A percentile compares a stretch with the other conserved stretches of the same genome.
phyloP scores from a whole-genome alignment of 306 rosid genomes.

The Myrica gale region DNA sequence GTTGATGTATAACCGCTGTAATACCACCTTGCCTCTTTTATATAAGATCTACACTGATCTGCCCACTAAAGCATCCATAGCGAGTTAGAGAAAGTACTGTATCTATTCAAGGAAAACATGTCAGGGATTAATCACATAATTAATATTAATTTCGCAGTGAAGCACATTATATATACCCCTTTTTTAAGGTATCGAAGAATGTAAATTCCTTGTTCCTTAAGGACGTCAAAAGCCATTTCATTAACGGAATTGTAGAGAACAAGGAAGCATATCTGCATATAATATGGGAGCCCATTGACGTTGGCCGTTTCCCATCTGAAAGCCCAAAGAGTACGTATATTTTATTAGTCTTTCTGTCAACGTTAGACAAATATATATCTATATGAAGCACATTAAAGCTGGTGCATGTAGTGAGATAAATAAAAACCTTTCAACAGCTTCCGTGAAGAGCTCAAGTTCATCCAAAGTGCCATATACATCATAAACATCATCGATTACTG shows the following conservation, averaged over 20 bases:
- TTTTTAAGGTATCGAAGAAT: background rate
- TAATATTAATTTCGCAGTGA: background rate
- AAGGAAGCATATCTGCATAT: background rate
- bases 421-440: slow-evolving; percentile 7
- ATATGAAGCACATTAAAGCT: background rate
- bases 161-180: background rate
- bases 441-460: background rate
- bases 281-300: background rate
- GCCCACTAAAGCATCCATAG: background rate
- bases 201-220: background rate
- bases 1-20: no score
- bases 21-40: slow-evolving; percentile 19
- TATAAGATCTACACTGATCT: slow-evolving; percentile 15
- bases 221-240: background rate
- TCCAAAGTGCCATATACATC: slow-evolving; percentile 3
- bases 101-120: background rate
- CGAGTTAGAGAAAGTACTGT: background rate
- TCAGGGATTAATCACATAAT: background rate
- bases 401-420: background rate
- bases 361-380: background rate
- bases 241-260: background rate
- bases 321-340: background rate
- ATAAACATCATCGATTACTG: slow-evolving; percentile 8
- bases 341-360: background rate
- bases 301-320: background rate